phyloP scores from a whole-genome alignment of 2,329 filamentous ascomycete species.

The Emmonsiellopsis sp. region DNA sequence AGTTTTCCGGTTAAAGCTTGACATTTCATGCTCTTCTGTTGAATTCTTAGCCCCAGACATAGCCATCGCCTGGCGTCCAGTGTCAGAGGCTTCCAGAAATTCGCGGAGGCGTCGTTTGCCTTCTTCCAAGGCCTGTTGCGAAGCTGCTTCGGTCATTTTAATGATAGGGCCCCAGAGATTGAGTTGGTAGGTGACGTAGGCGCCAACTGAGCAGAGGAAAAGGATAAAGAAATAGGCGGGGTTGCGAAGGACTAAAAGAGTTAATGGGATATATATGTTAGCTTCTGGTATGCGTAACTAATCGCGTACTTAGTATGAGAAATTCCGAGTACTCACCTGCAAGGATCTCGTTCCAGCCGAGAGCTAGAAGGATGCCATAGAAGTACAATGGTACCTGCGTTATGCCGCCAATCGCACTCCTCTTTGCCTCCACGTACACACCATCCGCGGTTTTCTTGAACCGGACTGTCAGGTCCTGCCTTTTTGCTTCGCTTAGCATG shows the following conservation, averaged over 20 bases:
- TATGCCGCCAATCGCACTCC: slow-evolving; percentile 89
- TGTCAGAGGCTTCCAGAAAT: slow-evolving; percentile 80
- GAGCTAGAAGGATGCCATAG: slow-evolving; percentile 74
- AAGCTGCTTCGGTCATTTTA: slow-evolving; percentile 87
- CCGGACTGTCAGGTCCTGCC: slow-evolving; percentile 80
- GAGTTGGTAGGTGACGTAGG: slow-evolving; percentile 84
- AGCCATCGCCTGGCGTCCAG: slow-evolving; percentile 70
- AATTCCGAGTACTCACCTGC: slow-evolving; percentile 58
- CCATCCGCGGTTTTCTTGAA: slow-evolving; percentile 99
- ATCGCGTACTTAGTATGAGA: background rate
- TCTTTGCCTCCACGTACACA: slow-evolving; percentile 95
- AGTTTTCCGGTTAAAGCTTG: slow-evolving; percentile 18
- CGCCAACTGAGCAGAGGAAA: slow-evolving; percentile 63
- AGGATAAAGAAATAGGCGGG: slow-evolving; percentile 87
- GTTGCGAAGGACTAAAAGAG: slow-evolving; percentile 69
- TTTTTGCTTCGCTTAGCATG: slow-evolving; percentile 79
- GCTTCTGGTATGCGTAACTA: background rate
- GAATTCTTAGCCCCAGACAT: slow-evolving; percentile 46
- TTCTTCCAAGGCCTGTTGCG: slow-evolving; percentile 76
- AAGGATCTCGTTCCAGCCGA: slow-evolving; percentile 98
- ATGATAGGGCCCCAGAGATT: slow-evolving; percentile 95
- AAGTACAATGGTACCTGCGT: slow-evolving; percentile 93
- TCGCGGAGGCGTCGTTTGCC: slow-evolving; percentile 85
- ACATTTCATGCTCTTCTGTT: slow-evolving; percentile 52
- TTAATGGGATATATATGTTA: slow-evolving; percentile 3